Conservation (phyloP, 1,284 basidiomycete genomes). For the Cutaneotrichosporon sp. region DNA sequence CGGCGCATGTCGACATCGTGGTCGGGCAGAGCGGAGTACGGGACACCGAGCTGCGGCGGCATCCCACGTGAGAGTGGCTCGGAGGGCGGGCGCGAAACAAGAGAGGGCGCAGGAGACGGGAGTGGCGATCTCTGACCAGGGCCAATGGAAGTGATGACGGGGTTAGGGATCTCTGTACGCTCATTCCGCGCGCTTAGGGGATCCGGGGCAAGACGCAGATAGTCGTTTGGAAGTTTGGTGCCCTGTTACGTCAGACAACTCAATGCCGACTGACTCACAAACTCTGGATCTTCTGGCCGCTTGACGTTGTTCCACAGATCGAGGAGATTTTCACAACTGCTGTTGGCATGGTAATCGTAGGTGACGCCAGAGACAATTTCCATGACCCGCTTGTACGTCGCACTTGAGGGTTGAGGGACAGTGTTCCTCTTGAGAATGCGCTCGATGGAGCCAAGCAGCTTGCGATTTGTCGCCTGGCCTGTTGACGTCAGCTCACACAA, state of each 20-base stretch:
- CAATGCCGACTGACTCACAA: conserved; percentile 30
- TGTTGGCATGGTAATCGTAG: conserved; percentile 42
- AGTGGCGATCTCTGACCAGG: conserved; percentile 7
- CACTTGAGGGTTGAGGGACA: conserved; percentile 11
- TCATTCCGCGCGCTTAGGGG: conserved; percentile 8
- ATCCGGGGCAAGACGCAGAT: conserved; percentile 12
- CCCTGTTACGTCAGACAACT: conserved; percentile 34
- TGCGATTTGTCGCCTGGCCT: conserved; percentile 46
- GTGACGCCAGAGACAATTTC: conserved; percentile 45
- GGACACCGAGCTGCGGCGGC: conserved; percentile 24
- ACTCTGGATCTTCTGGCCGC: conserved; percentile 45
- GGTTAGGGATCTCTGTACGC: conserved; percentile 3
- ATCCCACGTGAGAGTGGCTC: conserved; percentile 12
- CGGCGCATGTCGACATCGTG: conserved; percentile 43
- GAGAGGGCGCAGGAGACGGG: conserved; percentile 12
- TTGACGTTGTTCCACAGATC: conserved; percentile 51
- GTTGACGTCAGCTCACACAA: conserved; percentile 13
- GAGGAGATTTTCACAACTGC: conserved; percentile 44
- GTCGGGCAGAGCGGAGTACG: conserved; percentile 38
- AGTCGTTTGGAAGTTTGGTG: conserved; percentile 39
- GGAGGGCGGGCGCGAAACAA: conserved; percentile 13
- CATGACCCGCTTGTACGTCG: conserved; percentile 13
- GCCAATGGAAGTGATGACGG: background rate
- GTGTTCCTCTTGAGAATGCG: conserved; percentile 19
- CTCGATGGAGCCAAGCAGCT: conserved; percentile 43